Conservation (phyloP, 2,329 filamentous ascomycete genomes). For the Pyricularia sp. region DNA sequence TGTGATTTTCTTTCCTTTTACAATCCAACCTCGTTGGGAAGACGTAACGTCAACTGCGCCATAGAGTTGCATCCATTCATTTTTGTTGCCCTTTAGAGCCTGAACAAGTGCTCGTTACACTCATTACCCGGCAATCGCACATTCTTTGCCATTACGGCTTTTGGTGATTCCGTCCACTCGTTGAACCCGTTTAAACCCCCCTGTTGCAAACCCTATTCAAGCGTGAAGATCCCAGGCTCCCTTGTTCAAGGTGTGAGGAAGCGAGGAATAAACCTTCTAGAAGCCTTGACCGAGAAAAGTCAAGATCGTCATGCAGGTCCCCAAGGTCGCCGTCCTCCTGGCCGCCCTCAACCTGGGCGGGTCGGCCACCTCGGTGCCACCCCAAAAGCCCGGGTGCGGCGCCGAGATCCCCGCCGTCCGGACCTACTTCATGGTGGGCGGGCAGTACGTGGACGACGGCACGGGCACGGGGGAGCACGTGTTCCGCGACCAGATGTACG, state of each 20-base stretch:
- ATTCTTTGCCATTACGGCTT: no score
- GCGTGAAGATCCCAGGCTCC: background rate
- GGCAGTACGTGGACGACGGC: conserved; percentile 3
- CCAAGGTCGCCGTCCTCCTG: background rate
- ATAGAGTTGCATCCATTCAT: no score
- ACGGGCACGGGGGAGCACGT: background rate
- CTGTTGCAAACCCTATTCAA: background rate
- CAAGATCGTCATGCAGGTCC: background rate
- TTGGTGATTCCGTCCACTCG: background rate
- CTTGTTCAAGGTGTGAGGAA: background rate
- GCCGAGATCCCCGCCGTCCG: background rate
- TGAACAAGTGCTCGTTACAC: background rate
- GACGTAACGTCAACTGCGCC: no score
- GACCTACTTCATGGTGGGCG: background rate
- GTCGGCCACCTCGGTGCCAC: background rate
- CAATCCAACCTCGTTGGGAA: no score
- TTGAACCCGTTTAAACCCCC: background rate
- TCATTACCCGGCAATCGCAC: background rate
- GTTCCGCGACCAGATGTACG: conserved; percentile 38
- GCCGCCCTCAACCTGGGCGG: background rate
- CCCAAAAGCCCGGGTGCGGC: background rate
- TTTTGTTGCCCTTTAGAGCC: background rate
- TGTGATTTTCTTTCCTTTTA: no score
- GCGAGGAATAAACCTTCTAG: background rate
- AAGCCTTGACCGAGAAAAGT: background rate